Evolutionary conservation across 2,329 filamentous ascomycete genomes (phyloP), one percentile per base, ranked within the genome.

Genomic region (Xylaria sp.): DNA sequence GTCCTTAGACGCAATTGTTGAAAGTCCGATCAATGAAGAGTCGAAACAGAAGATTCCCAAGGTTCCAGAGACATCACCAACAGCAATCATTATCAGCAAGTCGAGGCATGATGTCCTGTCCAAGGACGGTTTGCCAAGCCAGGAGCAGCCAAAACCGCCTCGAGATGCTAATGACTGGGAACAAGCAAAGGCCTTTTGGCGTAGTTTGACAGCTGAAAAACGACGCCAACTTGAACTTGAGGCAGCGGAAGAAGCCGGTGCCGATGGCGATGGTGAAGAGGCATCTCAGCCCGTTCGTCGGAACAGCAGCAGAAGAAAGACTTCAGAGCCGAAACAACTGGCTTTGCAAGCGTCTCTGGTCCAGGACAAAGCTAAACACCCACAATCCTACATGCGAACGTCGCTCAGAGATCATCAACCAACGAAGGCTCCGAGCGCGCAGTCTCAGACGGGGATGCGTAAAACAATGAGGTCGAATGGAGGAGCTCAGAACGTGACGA

Each of bases 1-100:
- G 75, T 94, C 91, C 4, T 83, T 94, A 8, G 87, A 94, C 78
- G 92, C 92, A 12, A 87, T 94, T 9, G 85, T 93, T 1, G 87
- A 90, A 23, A 89, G 85, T 56, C 89, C 91, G 3, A 74, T 83
- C 1, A 71, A 76, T 60, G 88, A 59, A 87, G 84, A 56, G 86
- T 88, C 25, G 72, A 82, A 6, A 66, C 75, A 61, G 71, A 78
- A 62, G 39, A 34, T 63, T 13, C 13, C 41, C n/a, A 69, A 73
- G 37, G 23, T 58, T 15, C 57, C 70, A 5, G 63, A 61, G 51
- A 63, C 62, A 52, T 55, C 56, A 18, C 61, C 65, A 46, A 58
- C 48, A 20, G n/a, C 55, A 0, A 37, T 44, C 23, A 12, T 37
- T 13, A 12, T 50, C 25, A 44, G 41, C 60, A 2, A 76, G 68